Percentiles rank a stretch among this genome's conserved stretches.
These are phyloP conservation scores for Aciculosporium take DNA, from an alignment of 2,329 filamentous ascomycete species.

Conservation along the genomic window DNA sequence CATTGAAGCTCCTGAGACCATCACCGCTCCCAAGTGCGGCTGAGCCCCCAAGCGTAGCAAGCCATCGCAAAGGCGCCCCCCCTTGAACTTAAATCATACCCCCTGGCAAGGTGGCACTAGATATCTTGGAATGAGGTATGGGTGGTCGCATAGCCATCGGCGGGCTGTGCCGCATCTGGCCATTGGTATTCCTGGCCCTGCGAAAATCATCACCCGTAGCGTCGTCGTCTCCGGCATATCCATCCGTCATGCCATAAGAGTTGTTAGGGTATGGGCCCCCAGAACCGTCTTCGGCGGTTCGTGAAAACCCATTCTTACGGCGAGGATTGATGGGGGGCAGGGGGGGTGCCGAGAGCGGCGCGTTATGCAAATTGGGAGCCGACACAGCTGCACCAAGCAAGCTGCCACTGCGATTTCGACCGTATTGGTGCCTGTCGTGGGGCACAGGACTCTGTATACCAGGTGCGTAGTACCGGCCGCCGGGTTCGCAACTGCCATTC, in stretches of 20 bases:
- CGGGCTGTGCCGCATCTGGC: constrained; percentile 2
- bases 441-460: background rate
- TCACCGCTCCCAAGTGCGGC: background rate
- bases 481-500: constrained; percentile 4
- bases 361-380: constrained; percentile 23
- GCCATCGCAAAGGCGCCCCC: no score
- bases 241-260: constrained; percentile 1
- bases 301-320: constrained; percentile 28
- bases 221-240: constrained; percentile 2
- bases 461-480: constrained; percentile 13
- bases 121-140: constrained; percentile 11
- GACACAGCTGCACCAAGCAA: constrained; percentile 18
- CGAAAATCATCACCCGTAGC: background rate
- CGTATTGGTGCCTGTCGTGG: constrained; percentile 8
- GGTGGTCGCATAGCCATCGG: background rate
- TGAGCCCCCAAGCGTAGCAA: background rate
- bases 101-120: constrained; percentile 23
- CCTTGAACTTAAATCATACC: constrained; percentile 28
- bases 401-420: constrained; percentile 24
- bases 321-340: constrained; percentile 46
- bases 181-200: background rate
- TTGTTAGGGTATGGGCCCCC: background rate
- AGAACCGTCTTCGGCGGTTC: constrained; percentile 20
- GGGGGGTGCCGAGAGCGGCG: constrained; percentile 30
- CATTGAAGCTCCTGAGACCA: background rate